Evolutionary conservation across 306 rosid species (phyloP), one percentile per base, ranked within the genome.

Genomic region (Castanospermum australe): DNA sequence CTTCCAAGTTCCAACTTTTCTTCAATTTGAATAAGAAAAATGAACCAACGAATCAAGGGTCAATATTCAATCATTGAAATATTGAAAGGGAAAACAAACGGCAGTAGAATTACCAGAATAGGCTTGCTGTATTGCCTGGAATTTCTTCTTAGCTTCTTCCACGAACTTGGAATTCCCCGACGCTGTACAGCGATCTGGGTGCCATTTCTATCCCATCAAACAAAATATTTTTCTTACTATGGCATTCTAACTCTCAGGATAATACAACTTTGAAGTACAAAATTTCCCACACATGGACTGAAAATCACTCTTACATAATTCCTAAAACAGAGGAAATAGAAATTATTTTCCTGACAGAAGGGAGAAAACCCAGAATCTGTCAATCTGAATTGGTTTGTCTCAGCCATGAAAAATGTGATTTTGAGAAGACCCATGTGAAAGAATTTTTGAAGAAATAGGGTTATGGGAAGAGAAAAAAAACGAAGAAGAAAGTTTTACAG

Each of bases 101-200:
- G 0, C 4, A 3, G n/a, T 25, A 5, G 21, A 87, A 76, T 79
- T 88, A 96, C 99, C 99, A 83, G 99, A 93, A 83, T 96, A 96
- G 71, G 99, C 99, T 80, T 91, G 90, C 60, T 92, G 91, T 17
- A 93, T 96, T 9, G 86, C 85, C 84, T 96, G 99, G 41, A 96
- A 96, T 83, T 96, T 93, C 86, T 79, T 89, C 89, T 93, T 96
- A 30, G 99, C 88, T 67, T 96, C 97, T 72, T 96, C 99, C 66
- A 85, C 93, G 67, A 80, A 88, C 87, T 87, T 93, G 8, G 90
- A 81, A 82, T 88, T 91, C 33, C 97, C 95, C 0, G 90, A 62
- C 0, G 96, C 92, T 25, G 96, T 90, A 87, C 94, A 93, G 64
- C 99, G 99, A 93, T 96, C 99, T 32, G 98, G 99, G 79, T 96